Base-by-base conservation (phyloP, 1,284 basidiomycete genomes). In the Ganoderma resinaceum region DNA sequence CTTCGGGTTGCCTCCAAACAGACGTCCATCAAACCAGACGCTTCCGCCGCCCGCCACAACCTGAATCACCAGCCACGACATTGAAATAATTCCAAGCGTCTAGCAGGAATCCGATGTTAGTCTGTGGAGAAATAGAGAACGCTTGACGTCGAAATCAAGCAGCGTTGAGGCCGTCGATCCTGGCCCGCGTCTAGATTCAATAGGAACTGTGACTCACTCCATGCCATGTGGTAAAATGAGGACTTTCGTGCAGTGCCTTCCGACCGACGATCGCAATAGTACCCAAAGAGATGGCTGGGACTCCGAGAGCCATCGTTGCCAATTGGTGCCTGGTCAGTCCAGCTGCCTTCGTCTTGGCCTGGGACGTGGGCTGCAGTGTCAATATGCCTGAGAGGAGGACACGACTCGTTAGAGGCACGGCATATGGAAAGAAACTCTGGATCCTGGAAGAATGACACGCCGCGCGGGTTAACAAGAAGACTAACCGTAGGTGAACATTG, bases 281-380 rank as follows among this genome's bases (percentile, higher is more conserved):
- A 7, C 91, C 92, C 6, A 87, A 60, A 18, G 84, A 53, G 61
- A 92, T 83, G n/a, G 82, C 74, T 2, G 89, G 87, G 31, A 89
- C 78, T 1, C 86, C 92, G 23, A 86, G 52, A 14, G 79, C 76
- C 14, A 89, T 77, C 72, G 88, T 87, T 26, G 85, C 86, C 29
- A 85, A 76, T 75, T 93, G 90, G 75, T 94, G 92, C 43, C 90
- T 84, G 11, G 79, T 74, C 0, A 93, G 81, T 0, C 91, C 91
- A 1, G 87, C 87, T 2, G 85, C 83, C 78, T 93, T 94, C 37
- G 88, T 88, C 72, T 79, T 84, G 0, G 90, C 87, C 65, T 89
- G 87, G 4, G 87, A 85, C 1, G 92, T 92, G 0, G 91, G 90
- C 74, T 94, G 92, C 8, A 94, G 86, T n/a, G 90, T 91, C 70